Conservation (phyloP, 2,329 filamentous ascomycete species). For the Fusarium pseudograminearum region DNA sequence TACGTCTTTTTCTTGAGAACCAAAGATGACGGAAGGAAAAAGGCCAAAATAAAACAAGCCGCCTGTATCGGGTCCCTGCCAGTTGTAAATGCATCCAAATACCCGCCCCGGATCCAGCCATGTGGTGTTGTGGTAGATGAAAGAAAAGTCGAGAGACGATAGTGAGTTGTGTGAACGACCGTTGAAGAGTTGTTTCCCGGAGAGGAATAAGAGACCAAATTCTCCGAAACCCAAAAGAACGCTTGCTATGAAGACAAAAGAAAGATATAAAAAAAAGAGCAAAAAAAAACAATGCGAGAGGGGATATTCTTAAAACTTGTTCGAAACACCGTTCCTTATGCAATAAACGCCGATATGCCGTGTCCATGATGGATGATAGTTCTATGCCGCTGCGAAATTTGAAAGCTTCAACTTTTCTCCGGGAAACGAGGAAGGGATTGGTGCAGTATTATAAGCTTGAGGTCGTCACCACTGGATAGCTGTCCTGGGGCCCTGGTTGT, state of each 20-base stretch:
- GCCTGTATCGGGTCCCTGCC: constrained; percentile 62
- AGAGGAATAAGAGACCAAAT: constrained; percentile 53
- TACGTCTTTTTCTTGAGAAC: constrained; percentile 66
- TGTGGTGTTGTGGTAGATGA: constrained; percentile 59
- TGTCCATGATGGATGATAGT: constrained; percentile 53
- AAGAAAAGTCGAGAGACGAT: constrained; percentile 58
- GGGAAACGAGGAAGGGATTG: constrained; percentile 50
- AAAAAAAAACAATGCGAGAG: constrained; percentile 47
- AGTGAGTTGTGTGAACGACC: constrained; percentile 46
- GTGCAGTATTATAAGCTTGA: constrained; percentile 57
- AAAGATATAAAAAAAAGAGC: constrained; percentile 47
- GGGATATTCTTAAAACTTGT: constrained; percentile 54
- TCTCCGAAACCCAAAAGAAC: constrained; percentile 52
- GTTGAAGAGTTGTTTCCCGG: constrained; percentile 53
- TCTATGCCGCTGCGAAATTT: constrained; percentile 55
- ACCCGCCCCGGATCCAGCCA: constrained; percentile 67
- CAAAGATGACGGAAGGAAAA: constrained; percentile 49
- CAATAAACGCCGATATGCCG: constrained; percentile 56
- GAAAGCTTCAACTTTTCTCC: constrained; percentile 51
- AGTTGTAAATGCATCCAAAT: constrained; percentile 66
- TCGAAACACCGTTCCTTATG: constrained; percentile 59
- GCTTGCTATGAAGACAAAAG: constrained; percentile 61
- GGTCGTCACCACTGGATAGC: constrained; percentile 62
- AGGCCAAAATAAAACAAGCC: constrained; percentile 55
- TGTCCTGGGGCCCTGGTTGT: constrained; percentile 68